Conservation (phyloP, 164 flowering plant species). For the Vitis amurensis region DNA sequence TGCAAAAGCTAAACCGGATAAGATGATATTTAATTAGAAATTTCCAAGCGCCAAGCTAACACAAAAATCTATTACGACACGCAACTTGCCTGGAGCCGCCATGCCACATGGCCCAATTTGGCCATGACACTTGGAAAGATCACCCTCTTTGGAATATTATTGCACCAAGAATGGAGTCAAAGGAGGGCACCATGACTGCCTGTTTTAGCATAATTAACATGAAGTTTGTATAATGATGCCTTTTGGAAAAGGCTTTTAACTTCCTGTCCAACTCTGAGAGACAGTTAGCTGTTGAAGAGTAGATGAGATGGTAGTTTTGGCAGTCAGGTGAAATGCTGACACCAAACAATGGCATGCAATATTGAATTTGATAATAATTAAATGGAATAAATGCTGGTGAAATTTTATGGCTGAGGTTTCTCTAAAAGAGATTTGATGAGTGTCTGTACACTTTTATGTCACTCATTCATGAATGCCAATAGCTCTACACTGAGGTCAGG, state of each 20-base stretch:
- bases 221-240: slow-evolving; percentile 5
- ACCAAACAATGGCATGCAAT: slow-evolving; percentile 7
- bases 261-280: slow-evolving; percentile 20
- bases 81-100: slow-evolving; percentile 3
- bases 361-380: slow-evolving; percentile 8
- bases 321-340: slow-evolving; percentile 19
- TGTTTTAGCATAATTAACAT: slow-evolving; percentile 9
- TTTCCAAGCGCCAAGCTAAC: slow-evolving; percentile 11
- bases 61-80: slow-evolving; percentile 10
- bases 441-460: slow-evolving; percentile 19
- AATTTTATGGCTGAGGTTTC: slow-evolving; percentile 7
- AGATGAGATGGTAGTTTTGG: slow-evolving; percentile 29
- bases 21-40: slow-evolving; percentile 8
- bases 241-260: background rate
- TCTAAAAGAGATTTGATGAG: slow-evolving; percentile 12
- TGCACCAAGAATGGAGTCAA: slow-evolving; percentile 10
- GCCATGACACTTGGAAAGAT: slow-evolving; percentile 9
- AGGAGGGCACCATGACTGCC: slow-evolving; percentile 12
- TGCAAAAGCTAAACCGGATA: slow-evolving; percentile 6
- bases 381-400: slow-evolving; percentile 12
- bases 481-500: slow-evolving; percentile 6
- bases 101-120: background rate
- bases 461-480: slow-evolving; percentile 30
- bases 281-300: slow-evolving; percentile 43
- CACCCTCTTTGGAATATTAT: background rate